Conservation (phyloP, 2,329 filamentous ascomycete species). For the Aspergillus pseudotamarii region DNA sequence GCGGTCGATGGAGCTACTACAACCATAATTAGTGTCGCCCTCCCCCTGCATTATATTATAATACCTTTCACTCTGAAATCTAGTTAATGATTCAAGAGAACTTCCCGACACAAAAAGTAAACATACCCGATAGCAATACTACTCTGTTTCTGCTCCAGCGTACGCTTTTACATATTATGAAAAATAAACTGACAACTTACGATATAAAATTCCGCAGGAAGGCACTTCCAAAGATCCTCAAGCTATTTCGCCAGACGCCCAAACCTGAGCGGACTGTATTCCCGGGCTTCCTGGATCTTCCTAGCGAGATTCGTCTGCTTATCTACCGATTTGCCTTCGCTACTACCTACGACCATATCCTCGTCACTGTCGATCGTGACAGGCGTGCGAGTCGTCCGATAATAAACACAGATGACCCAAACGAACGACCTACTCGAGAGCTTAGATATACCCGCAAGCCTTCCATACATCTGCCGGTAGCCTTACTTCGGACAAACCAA, state of each 20-base stretch:
- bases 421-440: not conserved
- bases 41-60: not conserved
- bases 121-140: not conserved
- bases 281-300: not conserved
- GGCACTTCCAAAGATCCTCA: not conserved
- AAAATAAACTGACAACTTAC: not conserved
- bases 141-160: not conserved
- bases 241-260: not conserved
- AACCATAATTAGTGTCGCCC: not conserved
- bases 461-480: not conserved
- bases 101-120: not conserved
- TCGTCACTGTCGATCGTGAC: slow-evolving; percentile 1
- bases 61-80: not conserved
- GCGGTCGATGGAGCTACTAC: not conserved
- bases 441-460: slow-evolving; percentile 10
- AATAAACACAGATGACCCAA: not conserved
- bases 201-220: not conserved
- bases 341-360: not conserved
- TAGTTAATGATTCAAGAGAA: no score
- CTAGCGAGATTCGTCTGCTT: slow-evolving; percentile 9
- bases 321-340: slow-evolving; percentile 12
- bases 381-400: not conserved
- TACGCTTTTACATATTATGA: not conserved
- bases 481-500: slow-evolving; percentile 7
- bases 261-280: not conserved